These are phyloP conservation scores for Lentinus polychrous DNA, from an alignment of 1,284 basidiomycete genomes.

Conservation along the genomic window DNA sequence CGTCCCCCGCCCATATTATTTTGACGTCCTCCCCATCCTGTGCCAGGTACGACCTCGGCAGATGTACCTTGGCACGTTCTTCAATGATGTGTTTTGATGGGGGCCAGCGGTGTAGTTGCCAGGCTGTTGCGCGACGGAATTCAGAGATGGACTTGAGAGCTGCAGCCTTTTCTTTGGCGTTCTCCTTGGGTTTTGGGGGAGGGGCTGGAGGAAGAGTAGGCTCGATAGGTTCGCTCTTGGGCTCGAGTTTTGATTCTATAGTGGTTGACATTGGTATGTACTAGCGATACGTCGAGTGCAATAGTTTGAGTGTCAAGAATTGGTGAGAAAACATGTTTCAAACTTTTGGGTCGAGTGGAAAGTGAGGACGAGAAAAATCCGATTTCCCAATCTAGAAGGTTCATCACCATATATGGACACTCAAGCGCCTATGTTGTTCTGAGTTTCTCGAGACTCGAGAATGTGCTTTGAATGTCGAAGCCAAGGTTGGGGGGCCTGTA, in stretches of 20 bases:
- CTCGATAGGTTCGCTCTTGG: slow-evolving; percentile 18
- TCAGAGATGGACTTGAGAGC: slow-evolving; percentile 22
- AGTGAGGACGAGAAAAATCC: not conserved
- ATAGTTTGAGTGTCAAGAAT: too few species aligned
- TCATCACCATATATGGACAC: too few species aligned
- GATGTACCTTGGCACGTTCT: slow-evolving; percentile 26
- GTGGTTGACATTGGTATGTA: not conserved
- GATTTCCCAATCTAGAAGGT: not conserved
- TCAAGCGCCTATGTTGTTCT: too few species aligned
- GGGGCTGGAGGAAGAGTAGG: slow-evolving; percentile 10
- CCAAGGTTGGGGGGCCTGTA: too few species aligned
- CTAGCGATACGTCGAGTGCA: not conserved
- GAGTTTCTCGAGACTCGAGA: too few species aligned
- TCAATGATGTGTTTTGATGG: slow-evolving; percentile 23
- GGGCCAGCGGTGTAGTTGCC: slow-evolving; percentile 30
- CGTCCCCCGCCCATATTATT: slow-evolving; percentile 24
- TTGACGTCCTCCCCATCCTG: slow-evolving; percentile 30
- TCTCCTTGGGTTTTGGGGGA: slow-evolving; percentile 6
- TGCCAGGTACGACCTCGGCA: slow-evolving; percentile 33
- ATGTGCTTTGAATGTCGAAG: too few species aligned
- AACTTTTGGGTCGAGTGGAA: not conserved
- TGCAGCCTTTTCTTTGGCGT: slow-evolving; percentile 12
- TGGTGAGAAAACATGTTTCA: not conserved
- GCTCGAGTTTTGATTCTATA: not conserved
- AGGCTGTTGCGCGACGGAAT: slow-evolving; percentile 25